Evolutionary conservation across 2,329 filamentous ascomycete species (phyloP), one percentile per base, ranked within the genome.

Genomic region (Lecanicillium sp.): DNA sequence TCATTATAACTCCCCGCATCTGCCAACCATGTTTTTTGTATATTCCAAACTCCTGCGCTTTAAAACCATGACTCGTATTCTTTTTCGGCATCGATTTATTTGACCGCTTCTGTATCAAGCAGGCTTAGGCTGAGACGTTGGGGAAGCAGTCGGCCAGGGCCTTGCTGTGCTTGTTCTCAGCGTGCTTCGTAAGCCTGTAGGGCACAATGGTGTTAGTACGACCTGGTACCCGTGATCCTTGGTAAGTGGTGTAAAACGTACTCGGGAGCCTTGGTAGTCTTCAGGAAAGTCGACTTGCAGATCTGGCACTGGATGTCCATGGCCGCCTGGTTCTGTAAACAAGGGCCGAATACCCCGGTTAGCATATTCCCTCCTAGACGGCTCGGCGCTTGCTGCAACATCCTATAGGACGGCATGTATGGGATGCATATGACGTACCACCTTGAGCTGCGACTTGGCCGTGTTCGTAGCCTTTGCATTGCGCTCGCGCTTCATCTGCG

Each of bases 271-370:
- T 82, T 81, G 44, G 81, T 82, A 27, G 84, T 89, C 69, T 82
- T 81, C 50, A 88, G 73, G 67, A 89, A 88, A 20, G 82, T 84
- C 51, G 81, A 75, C 64, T 80, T 84, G 81, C 84, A 89, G 54
- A 79, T 69, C 49, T 75, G 66, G 72, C 84, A 89, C 62, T 86
- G 81, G 61, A 88, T 85, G 55, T 75, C 80, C 69, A 79, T 84
- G 43, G 84, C 84, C 50, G 80, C 70, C 51, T 74, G 70, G 66
- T 88, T 88, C 81, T 85, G 49, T 44, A 28, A 11, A n/a, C n/a
- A n/a, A n/a, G n/a, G n/a, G n/a, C n/a, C 25, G 17, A 22, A 15
- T 8, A 7, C 9, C 29, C 33, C 5, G 29, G 19, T 40, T 17
- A 35, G 29, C 18, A 19, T 19, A 8, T 12, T 27, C n/a, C 29